Evolutionary conservation across 768 basidiomycete species (phyloP), one percentile per base, ranked within the genome.

Genomic region (Lanmaoa rubissima): DNA sequence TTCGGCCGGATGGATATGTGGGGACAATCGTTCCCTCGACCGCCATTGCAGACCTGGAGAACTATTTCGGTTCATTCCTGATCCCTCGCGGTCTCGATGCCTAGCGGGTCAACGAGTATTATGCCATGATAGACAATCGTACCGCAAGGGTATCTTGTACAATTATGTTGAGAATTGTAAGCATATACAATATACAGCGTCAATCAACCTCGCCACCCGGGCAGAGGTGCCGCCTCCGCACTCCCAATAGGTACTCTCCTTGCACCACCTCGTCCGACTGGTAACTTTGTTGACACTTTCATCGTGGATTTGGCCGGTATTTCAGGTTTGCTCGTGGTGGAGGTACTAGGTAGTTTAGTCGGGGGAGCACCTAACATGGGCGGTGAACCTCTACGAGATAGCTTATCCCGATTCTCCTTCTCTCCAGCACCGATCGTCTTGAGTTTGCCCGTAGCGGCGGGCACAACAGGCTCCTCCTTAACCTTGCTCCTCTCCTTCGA

Each of bases 231-330:
- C 5, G 86, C 87, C 53, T 87, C 85, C 2, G 78, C 78, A 60
- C 86, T 88, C 58, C 83, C 81, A n/a, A 88, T 73, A 5, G 79
- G 84, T 26, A 90, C 87, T 54, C 87, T 76, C 61, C 87, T 75
- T 5, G 88, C 80, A 7, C 86, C 87, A 31, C 76, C 77, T 57
- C 70, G 75, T 63, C 69, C 61, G 9, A 60, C 58, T 24, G 75
- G 72, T n/a, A 73, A 39, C 48, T 78, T 81, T 12, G 62, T 14
- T 39, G 66, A 54, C 10, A 64, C 24, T 50, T 43, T 69, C 8
- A 43, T 38, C 31, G 44, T 53, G 3, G 48, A 16, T 52, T 59
- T 69, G 4, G 46, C 45, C 0, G 53, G 48, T 1, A 36, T 55
- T 17, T 64, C 65, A n/a, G 54, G 43, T 53, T 62, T 64, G 43